Conservation (phyloP, 192 early-diverging fungal species). For the Gamsiella multidivaricata region DNA sequence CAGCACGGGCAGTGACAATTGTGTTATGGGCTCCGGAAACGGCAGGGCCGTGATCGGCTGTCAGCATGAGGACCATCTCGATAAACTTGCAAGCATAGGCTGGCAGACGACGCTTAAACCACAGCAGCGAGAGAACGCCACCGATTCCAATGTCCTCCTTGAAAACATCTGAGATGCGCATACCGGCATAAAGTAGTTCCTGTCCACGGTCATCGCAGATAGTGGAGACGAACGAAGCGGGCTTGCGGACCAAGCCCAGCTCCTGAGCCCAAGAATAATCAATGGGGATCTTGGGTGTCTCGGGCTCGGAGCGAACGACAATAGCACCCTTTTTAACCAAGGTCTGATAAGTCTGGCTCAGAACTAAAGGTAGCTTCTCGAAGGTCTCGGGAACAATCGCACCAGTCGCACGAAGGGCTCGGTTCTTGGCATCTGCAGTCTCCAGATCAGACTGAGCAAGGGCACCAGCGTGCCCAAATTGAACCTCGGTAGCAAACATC, state of each 20-base stretch:
- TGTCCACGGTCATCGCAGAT: slow-evolving; percentile 99
- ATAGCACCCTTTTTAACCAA: slow-evolving; percentile 81
- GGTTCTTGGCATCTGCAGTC: slow-evolving; percentile 98
- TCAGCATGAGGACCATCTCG: slow-evolving; percentile 99
- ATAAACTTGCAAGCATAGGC: slow-evolving; percentile 96
- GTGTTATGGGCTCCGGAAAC: slow-evolving; percentile 93
- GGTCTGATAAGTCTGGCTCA: slow-evolving; percentile 80
- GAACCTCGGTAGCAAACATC: slow-evolving; percentile 99
- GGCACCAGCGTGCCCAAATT: slow-evolving; percentile 98
- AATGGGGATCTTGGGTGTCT: slow-evolving; percentile 97
- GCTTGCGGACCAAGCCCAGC: slow-evolving; percentile 97
- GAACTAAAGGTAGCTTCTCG: slow-evolving; percentile 88
- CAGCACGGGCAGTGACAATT: slow-evolving; percentile 94
- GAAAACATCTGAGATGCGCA: slow-evolving; percentile 98
- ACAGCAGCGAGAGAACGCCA: slow-evolving; percentile 94
- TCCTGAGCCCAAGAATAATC: slow-evolving; percentile 99
- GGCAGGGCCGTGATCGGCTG: slow-evolving; percentile 98
- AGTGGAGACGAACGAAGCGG: slow-evolving; percentile 97
- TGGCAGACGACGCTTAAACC: slow-evolving; percentile 98
- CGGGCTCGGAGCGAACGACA: slow-evolving; percentile 83
- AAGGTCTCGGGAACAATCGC: slow-evolving; percentile 95
- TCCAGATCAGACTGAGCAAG: slow-evolving; percentile 96
- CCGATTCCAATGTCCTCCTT: slow-evolving; percentile 99
- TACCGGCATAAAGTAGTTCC: slow-evolving; percentile 97
- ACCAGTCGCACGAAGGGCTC: slow-evolving; percentile 84